A percentile compares a stretch with the other conserved stretches of the same genome.
Conservation (phyloP, 345 rosid species). For the Citrus glauca region DNA sequence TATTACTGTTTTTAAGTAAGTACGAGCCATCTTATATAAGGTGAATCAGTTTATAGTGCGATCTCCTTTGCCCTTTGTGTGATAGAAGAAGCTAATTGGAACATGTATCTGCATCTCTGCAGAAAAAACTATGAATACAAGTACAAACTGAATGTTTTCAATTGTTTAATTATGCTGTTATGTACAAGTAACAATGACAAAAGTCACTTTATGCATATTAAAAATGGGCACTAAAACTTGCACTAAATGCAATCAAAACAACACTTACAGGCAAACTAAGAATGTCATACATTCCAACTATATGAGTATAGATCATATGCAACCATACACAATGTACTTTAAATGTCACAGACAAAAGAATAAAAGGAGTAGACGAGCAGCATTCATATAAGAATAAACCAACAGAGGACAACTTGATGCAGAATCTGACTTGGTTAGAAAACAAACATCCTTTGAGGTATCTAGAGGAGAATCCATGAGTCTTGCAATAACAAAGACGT, state of each 20-base stretch:
- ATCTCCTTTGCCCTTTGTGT: background rate
- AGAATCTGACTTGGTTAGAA: background rate
- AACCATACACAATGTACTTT: background rate
- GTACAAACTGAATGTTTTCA: background rate
- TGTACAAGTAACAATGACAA: background rate
- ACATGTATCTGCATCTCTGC: background rate
- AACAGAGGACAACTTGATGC: background rate
- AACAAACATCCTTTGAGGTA: background rate
- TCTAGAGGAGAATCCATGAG: background rate
- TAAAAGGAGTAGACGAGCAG: background rate
- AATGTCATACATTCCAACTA: background rate
- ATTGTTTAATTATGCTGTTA: background rate
- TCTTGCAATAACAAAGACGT: background rate
- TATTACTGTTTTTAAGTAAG: constrained; percentile 24
- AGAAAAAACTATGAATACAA: background rate
- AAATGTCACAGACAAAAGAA: background rate
- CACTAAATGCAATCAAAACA: background rate
- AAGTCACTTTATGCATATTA: background rate
- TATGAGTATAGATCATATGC: background rate
- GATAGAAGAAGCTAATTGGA: background rate
- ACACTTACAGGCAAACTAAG: background rate
- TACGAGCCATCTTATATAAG: background rate
- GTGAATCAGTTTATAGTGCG: background rate
- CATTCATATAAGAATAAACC: background rate
- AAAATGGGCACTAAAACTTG: background rate